A percentile compares a stretch with the other conserved stretches of the same genome.
Conservation (phyloP, 805 yeast species). For the Sungouiozyma intestinalis region DNA sequence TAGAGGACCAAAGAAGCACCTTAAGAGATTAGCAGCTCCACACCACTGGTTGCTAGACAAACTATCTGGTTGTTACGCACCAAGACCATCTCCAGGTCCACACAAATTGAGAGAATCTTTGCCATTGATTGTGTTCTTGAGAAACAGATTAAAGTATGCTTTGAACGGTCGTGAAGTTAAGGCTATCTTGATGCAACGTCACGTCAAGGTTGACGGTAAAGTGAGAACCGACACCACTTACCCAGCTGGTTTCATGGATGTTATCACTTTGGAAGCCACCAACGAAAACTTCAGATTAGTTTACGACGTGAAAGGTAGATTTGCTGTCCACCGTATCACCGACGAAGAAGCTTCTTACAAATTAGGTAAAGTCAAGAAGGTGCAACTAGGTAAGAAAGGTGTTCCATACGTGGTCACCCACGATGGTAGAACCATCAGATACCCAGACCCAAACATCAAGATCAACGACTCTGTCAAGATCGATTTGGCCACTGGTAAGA, state of each 20-base stretch:
- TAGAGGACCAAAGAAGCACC: slow-evolving; percentile 63
- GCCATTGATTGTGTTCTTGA: slow-evolving; percentile 91
- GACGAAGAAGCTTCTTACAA: slow-evolving; percentile 98
- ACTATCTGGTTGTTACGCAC: slow-evolving; percentile 98
- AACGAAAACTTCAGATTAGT: slow-evolving; percentile 98
- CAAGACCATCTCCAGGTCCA: slow-evolving; percentile 99
- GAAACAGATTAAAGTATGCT: slow-evolving; percentile 98
- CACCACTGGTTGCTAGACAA: slow-evolving; percentile 99
- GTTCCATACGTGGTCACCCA: slow-evolving; percentile 98
- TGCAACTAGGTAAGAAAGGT: slow-evolving; percentile 96
- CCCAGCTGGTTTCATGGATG: slow-evolving; percentile 99
- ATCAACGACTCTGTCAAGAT: slow-evolving; percentile 97
- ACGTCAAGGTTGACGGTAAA: slow-evolving; percentile 97
- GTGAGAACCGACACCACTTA: slow-evolving; percentile 97
- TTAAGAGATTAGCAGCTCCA: slow-evolving; percentile 99
- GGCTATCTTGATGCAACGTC: slow-evolving; percentile 97
- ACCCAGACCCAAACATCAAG: slow-evolving; percentile 96
- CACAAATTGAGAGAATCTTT: slow-evolving; percentile 97
- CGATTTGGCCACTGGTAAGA: slow-evolving; percentile 93
- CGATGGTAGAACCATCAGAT: slow-evolving; percentile 99
- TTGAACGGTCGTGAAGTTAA: slow-evolving; percentile 98
- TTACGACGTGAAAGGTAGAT: slow-evolving; percentile 98
- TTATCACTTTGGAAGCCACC: slow-evolving; percentile 93
- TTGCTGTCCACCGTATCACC: slow-evolving; percentile 98
- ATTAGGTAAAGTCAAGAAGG: slow-evolving; percentile 96